These are phyloP conservation scores for Stentor roeselii DNA, from an alignment of 73 alveolate genomes.

Conservation along the genomic window DNA sequence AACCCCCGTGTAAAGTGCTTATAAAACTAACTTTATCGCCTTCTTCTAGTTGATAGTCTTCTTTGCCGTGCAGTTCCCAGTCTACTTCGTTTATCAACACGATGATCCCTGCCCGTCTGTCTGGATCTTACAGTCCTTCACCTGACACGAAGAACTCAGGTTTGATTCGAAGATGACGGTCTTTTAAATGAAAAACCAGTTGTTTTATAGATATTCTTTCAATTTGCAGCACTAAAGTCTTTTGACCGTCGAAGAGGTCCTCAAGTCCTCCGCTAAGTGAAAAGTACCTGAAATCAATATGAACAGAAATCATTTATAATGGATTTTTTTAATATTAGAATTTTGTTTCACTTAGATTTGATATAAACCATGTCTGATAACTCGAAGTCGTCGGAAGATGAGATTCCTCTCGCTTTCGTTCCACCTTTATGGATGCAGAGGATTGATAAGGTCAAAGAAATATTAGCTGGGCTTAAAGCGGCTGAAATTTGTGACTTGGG, in stretches of 20 bases:
- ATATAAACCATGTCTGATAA: not conserved
- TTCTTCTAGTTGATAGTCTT: constrained; percentile 58
- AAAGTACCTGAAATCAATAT: constrained; percentile 13
- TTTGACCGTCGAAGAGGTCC: constrained; percentile 5
- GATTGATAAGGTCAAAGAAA: not conserved
- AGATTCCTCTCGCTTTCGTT: not conserved
- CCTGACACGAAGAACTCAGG: constrained; percentile 62
- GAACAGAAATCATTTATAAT: not conserved
- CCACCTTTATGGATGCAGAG: constrained; percentile 19
- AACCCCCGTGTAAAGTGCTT: constrained; percentile 94
- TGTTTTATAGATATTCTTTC: constrained; percentile 13
- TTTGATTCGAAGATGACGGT: constrained; percentile 19
- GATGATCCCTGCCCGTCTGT: constrained; percentile 84
- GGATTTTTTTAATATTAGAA: too few relatives aligned
- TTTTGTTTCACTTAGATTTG: not conserved
- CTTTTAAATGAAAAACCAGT: constrained; percentile 21
- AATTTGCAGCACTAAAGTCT: not conserved
- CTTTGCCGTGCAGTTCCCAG: constrained; percentile 91
- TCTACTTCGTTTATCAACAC: constrained; percentile 91
- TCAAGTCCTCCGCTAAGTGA: constrained; percentile 27
- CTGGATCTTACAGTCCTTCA: constrained; percentile 2
- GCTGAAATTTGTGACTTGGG: constrained; percentile 12
- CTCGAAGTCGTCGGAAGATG: not conserved
- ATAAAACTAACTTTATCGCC: constrained; percentile 76
- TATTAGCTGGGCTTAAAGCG: not conserved